These are phyloP conservation scores for barley (Hordeum vulgare) DNA, from an alignment of 176 grass and related monocot genomes.

Conservation along the genomic window MorexV3_pseudomolecules_assembly NC_058520.1:169501450-169501949, in stretches of 20 bases:
- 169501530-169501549: not conserved
- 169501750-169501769: conserved; percentile 76
- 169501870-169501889: conserved; percentile 71
- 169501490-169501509: not conserved
- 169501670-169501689: not conserved
- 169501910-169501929: conserved; percentile 58
- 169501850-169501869: conserved; percentile 62
- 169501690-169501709: not conserved
- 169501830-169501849: conserved; percentile 20
- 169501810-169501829: conserved; percentile 66
- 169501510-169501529: not conserved
- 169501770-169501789: conserved; percentile 64
- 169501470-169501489: not conserved
- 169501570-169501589: not conserved
- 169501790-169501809: conserved; percentile 67
- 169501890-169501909: conserved; percentile 43
- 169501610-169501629: not conserved
- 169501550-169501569: not conserved
- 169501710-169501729: not conserved
- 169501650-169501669: not conserved
- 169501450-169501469: not conserved
- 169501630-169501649: not conserved
- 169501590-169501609: not conserved
- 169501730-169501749: conserved; percentile 54
- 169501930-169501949: conserved; percentile 65